A percentile compares a stretch with the other conserved stretches of the same genome.
Conservation (phyloP, 2,329 filamentous ascomycete species). For the Zarea fungicola region DNA sequence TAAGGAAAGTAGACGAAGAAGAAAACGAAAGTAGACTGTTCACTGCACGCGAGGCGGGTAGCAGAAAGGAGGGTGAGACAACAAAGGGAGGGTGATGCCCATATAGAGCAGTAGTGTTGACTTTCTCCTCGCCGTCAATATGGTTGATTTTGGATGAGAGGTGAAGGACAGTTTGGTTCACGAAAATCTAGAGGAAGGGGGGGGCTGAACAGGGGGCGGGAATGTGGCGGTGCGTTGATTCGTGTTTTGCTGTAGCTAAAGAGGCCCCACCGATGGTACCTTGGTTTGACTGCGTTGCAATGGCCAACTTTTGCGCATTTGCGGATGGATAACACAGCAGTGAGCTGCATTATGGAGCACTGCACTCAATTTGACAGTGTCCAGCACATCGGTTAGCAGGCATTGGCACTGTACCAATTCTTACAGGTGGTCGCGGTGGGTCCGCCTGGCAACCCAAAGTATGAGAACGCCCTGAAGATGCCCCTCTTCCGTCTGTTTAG, state of each 20-base stretch:
- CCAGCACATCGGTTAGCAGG: too few species aligned
- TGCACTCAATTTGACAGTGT: too few species aligned
- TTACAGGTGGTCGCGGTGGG: too few species aligned
- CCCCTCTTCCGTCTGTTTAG: too few species aligned
- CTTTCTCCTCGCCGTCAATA: conserved; percentile 7
- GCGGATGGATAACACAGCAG: neutral
- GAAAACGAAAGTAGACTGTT: conserved; percentile 14
- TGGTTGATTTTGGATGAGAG: neutral
- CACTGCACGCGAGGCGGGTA: neutral
- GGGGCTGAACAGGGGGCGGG: conserved; percentile 12
- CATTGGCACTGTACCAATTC: too few species aligned
- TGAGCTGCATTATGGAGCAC: neutral
- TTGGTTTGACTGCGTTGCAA: neutral
- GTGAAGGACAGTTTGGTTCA: neutral
- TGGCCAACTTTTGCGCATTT: neutral
- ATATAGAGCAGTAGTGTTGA: conserved; percentile 10
- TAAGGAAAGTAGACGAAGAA: conserved; percentile 19
- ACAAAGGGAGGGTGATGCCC: conserved; percentile 10
- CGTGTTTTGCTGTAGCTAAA: neutral
- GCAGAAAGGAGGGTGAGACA: neutral
- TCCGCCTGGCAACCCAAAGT: neutral
- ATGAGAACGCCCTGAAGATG: neutral
- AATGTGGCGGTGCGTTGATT: conserved; percentile 16
- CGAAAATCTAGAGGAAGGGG: conserved; percentile 12
- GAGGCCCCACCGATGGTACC: neutral